phyloP scores from a whole-genome alignment of 1,284 basidiomycete species.

The Ganoderma multipileum region DNA sequence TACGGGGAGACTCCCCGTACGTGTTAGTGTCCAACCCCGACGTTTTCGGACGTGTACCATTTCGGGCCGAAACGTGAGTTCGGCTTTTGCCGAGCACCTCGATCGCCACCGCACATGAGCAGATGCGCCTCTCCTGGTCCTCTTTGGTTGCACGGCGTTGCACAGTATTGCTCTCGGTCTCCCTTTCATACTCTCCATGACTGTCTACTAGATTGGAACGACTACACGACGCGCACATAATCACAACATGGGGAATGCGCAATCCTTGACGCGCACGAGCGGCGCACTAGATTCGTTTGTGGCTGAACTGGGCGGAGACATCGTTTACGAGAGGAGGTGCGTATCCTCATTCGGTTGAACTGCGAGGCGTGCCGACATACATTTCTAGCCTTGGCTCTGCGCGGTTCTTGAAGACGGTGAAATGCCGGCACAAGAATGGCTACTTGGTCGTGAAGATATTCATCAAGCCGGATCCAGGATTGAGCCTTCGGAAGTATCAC shows the following conservation, averaged over 20 bases:
- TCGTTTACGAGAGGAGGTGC: slow-evolving; percentile 92
- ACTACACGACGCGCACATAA: neutral
- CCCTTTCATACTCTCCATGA: neutral
- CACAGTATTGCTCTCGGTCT: neutral
- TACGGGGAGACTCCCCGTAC: too few species aligned
- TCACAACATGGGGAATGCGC: slow-evolving; percentile 68
- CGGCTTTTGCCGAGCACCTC: neutral
- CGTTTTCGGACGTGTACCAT: neutral
- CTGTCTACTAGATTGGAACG: neutral
- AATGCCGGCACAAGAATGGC: slow-evolving; percentile 76
- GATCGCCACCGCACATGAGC: neutral
- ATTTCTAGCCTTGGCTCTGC: slow-evolving; percentile 81
- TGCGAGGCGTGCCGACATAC: slow-evolving; percentile 10
- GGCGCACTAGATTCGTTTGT: slow-evolving; percentile 91
- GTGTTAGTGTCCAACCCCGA: slow-evolving; percentile 1
- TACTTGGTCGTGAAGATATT: slow-evolving; percentile 83
- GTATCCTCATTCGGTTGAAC: slow-evolving; percentile 25
- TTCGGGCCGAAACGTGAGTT: neutral
- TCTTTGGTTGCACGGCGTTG: neutral
- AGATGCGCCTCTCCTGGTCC: too few species aligned
- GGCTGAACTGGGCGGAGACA: slow-evolving; percentile 83
- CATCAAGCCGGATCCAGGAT: slow-evolving; percentile 75
- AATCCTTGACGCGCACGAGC: slow-evolving; percentile 72
- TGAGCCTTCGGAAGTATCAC: slow-evolving; percentile 69
- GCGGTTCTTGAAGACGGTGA: slow-evolving; percentile 93